Evolutionary conservation across 2,329 filamentous ascomycete genomes (phyloP).

Genomic region (Colletotrichum orchidophilum): DNA sequence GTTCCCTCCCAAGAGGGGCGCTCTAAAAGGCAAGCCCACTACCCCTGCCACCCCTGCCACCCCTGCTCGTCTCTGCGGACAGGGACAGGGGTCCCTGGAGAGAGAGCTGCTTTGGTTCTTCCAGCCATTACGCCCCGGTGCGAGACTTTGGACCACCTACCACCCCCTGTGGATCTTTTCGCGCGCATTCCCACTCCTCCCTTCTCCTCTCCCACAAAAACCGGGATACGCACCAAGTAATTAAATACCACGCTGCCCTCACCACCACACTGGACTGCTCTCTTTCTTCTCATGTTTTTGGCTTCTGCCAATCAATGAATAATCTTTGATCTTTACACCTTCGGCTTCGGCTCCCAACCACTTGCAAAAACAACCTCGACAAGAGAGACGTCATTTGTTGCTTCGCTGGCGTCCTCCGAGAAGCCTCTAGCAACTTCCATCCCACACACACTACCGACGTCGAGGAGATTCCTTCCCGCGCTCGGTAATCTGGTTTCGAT

Average conservation of each 20-base stretch:
- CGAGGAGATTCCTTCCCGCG: slow-evolving; percentile 34
- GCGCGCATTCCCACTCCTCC: not conserved
- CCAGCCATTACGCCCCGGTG: not conserved
- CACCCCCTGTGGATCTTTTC: not conserved
- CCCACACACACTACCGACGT: slow-evolving; percentile 38
- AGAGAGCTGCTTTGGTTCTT: not conserved
- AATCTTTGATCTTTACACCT: slow-evolving; percentile 23
- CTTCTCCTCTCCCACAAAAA: slow-evolving; percentile 27
- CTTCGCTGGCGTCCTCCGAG: slow-evolving; percentile 38
- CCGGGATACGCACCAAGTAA: slow-evolving; percentile 1
- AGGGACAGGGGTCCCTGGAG: not conserved
- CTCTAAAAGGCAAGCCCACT: slow-evolving; percentile 6
- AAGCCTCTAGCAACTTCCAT: slow-evolving; percentile 41
- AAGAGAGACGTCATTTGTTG: not conserved
- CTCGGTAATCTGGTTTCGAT: slow-evolving; percentile 42
- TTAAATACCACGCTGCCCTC: slow-evolving; percentile 38
- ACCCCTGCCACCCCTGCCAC: slow-evolving; percentile 2
- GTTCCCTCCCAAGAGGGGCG: not conserved
- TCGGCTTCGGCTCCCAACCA: slow-evolving; percentile 38
- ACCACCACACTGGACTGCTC: slow-evolving; percentile 29
- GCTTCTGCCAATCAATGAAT: slow-evolving; percentile 48
- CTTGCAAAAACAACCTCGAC: not conserved
- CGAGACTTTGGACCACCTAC: not conserved
- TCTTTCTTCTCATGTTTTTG: slow-evolving; percentile 45
- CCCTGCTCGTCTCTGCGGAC: not conserved